These are phyloP conservation scores for Phytomonas serpens DNA, from an alignment of 208 protist genomes.

Conservation along the genomic window DNA sequence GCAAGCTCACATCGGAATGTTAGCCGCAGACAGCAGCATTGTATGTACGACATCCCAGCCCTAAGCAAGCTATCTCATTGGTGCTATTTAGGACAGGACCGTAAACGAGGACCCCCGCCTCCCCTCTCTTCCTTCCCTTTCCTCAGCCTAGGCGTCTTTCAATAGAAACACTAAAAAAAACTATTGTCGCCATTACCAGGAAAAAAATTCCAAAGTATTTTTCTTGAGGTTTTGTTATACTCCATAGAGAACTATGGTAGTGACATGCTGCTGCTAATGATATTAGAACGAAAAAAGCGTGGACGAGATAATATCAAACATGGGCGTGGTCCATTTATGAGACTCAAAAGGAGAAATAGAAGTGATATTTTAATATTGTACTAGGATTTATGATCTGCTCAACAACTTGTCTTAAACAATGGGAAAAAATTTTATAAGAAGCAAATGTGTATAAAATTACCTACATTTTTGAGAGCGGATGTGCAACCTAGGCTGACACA, in stretches of 20 bases:
- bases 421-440: neutral
- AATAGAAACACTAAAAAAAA: neutral
- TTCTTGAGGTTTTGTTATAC: neutral
- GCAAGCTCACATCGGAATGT: too few species aligned
- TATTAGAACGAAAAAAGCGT: too few species aligned
- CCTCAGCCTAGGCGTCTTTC: neutral
- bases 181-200: neutral
- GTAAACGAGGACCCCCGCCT: neutral
- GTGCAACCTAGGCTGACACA: neutral
- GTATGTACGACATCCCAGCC: neutral
- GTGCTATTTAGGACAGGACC: neutral
- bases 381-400: too few species aligned
- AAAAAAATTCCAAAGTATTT: neutral
- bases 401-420: too few species aligned
- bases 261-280: neutral
- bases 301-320: too few species aligned
- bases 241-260: neutral
- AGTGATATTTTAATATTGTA: neutral
- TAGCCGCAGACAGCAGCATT: too few species aligned
- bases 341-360: neutral
- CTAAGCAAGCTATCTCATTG: neutral
- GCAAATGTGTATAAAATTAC: neutral
- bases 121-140: neutral
- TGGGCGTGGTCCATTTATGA: neutral
- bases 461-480: too few species aligned